Base-by-base conservation (phyloP, 2,329 filamentous ascomycete genomes). In the Penicillium sp. region DNA sequence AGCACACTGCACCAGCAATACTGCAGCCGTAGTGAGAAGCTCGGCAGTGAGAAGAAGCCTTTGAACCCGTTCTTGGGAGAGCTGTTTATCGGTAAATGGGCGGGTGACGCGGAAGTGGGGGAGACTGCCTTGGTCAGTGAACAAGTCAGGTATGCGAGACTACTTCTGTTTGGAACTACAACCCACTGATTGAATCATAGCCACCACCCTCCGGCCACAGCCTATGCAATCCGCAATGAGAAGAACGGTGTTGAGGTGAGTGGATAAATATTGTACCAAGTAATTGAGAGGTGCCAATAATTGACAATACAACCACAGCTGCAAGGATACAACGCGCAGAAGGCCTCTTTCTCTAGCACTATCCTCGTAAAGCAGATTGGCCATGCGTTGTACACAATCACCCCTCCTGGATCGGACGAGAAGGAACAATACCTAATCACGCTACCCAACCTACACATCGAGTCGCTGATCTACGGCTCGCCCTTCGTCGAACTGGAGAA, bases 311-410 rank as follows among this genome's bases (percentile, higher is more conserved):
- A 13, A 29, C 25, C 35, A 21, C 65, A 80, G 67, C 74, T 88
- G 23, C 81, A 86, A 79, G 93, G 93, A 53, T 97, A 96, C 79
- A 97, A 97, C 70, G 93, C 90, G 17, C 94, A 97, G 73, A 97
- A 96, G 76, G 93, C 93, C 4, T 96, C 91, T 17, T 97, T 99
- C 77, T 90, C 89, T 61, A 88, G 89, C 66, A 96, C 93, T 44
- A 97, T 97, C 75, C 89, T 93, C 70, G 89, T 99, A 71, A 96
- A 96, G 82, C 91, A 96, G 78, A 89, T 96, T 66, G 93, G 93
- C 36, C 93, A 97, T 71, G 93, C 93, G 41, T 80, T 96, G 35
- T 83, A 93, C 62, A 89, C 90, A 49, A 79, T 97, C 58, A 78
- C 73, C 44, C 70, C 68, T 41, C 79, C 73, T 23, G 88, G 89